Evolutionary conservation across 352 stramenopile genomes (phyloP).

Genomic region (Pythium folliculosum): DNA sequence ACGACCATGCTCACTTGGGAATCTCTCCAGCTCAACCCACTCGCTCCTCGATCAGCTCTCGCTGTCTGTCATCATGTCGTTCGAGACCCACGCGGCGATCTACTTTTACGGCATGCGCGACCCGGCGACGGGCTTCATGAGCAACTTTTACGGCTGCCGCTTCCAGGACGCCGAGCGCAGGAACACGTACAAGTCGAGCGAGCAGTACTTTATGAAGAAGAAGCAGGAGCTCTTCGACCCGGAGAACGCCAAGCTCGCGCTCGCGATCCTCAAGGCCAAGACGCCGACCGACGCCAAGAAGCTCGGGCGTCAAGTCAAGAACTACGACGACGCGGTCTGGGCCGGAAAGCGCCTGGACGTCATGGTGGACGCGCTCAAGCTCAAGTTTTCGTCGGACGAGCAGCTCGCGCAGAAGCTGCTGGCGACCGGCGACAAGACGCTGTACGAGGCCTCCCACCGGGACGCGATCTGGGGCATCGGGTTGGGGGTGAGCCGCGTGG

Average conservation of each 20-base stretch:
- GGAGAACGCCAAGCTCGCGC: conserved; percentile 39
- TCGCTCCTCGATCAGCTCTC: neutral
- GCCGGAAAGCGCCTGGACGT: conserved; percentile 36
- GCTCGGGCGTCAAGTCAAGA: conserved; percentile 49
- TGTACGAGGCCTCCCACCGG: conserved; percentile 55
- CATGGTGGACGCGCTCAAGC: conserved; percentile 66
- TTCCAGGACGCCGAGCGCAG: conserved; percentile 39
- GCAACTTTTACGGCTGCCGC: conserved; percentile 63
- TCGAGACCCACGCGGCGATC: conserved; percentile 37
- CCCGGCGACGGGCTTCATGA: conserved; percentile 46
- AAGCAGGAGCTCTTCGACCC: conserved; percentile 71
- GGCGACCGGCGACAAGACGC: conserved; percentile 40
- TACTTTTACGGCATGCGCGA: conserved; percentile 61
- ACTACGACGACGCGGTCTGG: conserved; percentile 61
- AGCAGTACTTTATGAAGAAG: conserved; percentile 75
- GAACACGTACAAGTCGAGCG: conserved; percentile 54
- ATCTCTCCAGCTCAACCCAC: neutral
- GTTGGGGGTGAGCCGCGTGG: conserved; percentile 40
- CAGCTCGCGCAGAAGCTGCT: conserved; percentile 39
- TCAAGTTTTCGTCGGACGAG: conserved; percentile 53
- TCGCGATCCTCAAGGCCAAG: conserved; percentile 51
- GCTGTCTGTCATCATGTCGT: conserved; percentile 16
- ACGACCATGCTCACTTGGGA: conserved; percentile 1
- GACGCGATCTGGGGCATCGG: conserved; percentile 72
- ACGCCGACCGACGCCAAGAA: conserved; percentile 47